Percentiles rank a stretch among this genome's conserved stretches.
phyloP scores from a whole-genome alignment of 1,139 yeast genomes.

The Yamadazyma diddensiae region DNA sequence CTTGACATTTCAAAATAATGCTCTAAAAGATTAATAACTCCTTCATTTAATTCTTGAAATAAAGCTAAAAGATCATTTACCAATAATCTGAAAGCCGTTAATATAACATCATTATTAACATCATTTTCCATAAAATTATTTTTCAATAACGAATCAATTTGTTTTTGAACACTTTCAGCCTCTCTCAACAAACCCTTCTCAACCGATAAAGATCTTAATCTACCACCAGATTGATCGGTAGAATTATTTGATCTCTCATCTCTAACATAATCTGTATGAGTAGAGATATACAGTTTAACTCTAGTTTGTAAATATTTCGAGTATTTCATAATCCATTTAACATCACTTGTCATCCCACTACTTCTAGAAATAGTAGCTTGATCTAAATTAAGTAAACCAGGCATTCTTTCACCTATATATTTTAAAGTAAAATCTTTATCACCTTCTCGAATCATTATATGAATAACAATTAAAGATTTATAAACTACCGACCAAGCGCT shows the following conservation, averaged over 20 bases:
- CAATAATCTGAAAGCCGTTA: conserved; percentile 81
- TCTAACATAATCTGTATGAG: conserved; percentile 75
- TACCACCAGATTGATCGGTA: conserved; percentile 51
- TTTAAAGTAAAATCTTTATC: conserved; percentile 65
- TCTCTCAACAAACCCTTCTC: conserved; percentile 85
- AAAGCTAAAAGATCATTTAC: conserved; percentile 82
- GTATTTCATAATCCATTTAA: conserved; percentile 65
- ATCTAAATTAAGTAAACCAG: conserved; percentile 52
- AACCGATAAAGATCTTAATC: conserved; percentile 60
- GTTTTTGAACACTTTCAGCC: conserved; percentile 79
- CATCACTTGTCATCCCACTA: conserved; percentile 45
- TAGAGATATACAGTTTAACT: conserved; percentile 63
- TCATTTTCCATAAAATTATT: conserved; percentile 76
- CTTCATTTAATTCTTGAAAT: conserved; percentile 90
- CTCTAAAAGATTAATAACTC: conserved; percentile 87
- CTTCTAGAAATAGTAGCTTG: conserved; percentile 29
- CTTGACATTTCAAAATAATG: conserved; percentile 92
- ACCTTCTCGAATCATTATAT: conserved; percentile 93
- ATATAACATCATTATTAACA: conserved; percentile 74
- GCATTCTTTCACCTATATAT: conserved; percentile 58
- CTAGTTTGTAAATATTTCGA: conserved; percentile 67
- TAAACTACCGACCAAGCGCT: conserved; percentile 88
- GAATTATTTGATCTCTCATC: conserved; percentile 55
- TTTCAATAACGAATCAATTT: conserved; percentile 70
- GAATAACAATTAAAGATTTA: conserved; percentile 80